phyloP scores from a whole-genome alignment of 495 filamentous ascomycete genomes.

The Neurospora sp. region DNA sequence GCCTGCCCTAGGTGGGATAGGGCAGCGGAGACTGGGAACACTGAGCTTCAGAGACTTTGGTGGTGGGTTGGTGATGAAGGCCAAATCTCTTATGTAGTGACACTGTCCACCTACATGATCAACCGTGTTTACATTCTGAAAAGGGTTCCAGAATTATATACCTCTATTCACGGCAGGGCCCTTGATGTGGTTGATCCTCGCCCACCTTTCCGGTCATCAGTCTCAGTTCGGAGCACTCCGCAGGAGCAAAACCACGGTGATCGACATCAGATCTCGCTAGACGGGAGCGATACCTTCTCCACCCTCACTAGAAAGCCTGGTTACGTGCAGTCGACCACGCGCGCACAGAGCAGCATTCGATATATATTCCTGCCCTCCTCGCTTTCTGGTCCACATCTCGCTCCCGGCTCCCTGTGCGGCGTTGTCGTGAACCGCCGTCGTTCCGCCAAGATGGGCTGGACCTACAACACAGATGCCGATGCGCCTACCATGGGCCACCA shows the following conservation, averaged over 20 bases:
- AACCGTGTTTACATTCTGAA: not conserved
- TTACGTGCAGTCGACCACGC: not conserved
- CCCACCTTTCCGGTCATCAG: not conserved
- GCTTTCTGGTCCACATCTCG: not conserved
- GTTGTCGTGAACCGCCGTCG: not conserved
- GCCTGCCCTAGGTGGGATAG: not conserved
- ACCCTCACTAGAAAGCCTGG: not conserved
- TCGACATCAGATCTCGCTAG: not conserved
- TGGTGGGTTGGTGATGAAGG: not conserved
- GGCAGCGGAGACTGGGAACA: not conserved
- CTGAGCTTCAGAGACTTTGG: not conserved
- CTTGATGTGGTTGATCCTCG: not conserved
- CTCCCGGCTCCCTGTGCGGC: not conserved
- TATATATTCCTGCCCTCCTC: not conserved
- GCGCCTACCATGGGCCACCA: constrained; percentile 25
- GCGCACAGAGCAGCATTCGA: not conserved
- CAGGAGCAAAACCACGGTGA: not conserved
- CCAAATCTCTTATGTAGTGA: not conserved
- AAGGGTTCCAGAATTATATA: not conserved
- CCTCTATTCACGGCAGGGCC: not conserved
- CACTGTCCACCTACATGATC: not conserved
- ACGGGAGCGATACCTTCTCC: not conserved
- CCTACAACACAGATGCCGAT: constrained; percentile 27
- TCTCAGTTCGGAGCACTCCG: not conserved
- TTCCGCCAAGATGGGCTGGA: constrained; percentile 28